phyloP scores from a whole-genome alignment of 1,284 basidiomycete species.

The Ustilago shanxiensis region DNA sequence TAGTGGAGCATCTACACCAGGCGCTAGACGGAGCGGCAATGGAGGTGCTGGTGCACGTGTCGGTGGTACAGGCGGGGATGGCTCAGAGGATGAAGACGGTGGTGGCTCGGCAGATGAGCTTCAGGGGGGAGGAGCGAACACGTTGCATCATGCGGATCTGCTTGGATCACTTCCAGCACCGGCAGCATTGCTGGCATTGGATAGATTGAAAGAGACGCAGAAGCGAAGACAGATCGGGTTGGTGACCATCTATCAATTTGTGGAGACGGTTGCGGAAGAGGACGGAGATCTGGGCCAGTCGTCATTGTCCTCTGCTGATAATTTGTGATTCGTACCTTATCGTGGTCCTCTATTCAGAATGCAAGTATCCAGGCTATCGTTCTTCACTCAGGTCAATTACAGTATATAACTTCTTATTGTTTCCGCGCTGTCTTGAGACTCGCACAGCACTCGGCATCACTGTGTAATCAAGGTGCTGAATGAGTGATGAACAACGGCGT shows the following conservation, averaged over 20 bases:
- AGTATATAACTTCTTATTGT: too few species aligned
- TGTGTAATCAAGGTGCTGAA: too few species aligned
- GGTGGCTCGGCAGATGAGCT: slow-evolving; percentile 19
- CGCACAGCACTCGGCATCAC: too few species aligned
- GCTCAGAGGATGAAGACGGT: slow-evolving; percentile 5
- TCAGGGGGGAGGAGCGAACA: slow-evolving; percentile 8
- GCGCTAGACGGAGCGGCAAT: slow-evolving; percentile 14
- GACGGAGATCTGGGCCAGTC: background rate
- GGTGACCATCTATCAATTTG: slow-evolving; percentile 46
- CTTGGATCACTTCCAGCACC: slow-evolving; percentile 41
- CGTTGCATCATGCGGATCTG: slow-evolving; percentile 45
- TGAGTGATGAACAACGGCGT: too few species aligned
- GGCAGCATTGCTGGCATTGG: slow-evolving; percentile 35
- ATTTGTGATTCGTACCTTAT: too few species aligned
- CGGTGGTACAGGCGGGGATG: background rate
- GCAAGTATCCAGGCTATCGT: too few species aligned
- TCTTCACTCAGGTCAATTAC: too few species aligned
- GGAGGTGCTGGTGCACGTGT: background rate
- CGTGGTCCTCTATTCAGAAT: too few species aligned
- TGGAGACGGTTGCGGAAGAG: slow-evolving; percentile 18
- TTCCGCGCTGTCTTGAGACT: too few species aligned
- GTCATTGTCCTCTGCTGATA: background rate
- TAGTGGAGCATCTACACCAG: slow-evolving; percentile 43
- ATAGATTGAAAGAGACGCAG: slow-evolving; percentile 34
- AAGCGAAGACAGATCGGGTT: slow-evolving; percentile 22